Evolutionary conservation across 2,329 filamentous ascomycete genomes (phyloP).

Genomic region (Penicillium sp.): DNA sequence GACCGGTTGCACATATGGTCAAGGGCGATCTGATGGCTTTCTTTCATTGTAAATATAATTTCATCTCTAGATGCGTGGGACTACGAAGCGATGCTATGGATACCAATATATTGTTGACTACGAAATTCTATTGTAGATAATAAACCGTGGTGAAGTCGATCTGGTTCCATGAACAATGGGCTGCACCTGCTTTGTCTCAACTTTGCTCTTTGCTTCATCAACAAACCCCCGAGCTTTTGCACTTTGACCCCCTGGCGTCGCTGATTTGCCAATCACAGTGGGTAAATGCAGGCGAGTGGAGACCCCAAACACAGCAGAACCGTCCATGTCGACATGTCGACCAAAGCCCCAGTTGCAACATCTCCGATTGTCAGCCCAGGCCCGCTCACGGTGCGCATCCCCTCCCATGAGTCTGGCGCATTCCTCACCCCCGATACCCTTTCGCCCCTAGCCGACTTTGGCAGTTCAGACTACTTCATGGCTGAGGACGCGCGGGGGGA

Average conservation of each 20-base stretch:
- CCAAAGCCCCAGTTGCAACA: constrained; percentile 18
- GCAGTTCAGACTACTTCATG: constrained; percentile 27
- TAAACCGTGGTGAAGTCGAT: too few relatives aligned
- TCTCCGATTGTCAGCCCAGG: constrained; percentile 20
- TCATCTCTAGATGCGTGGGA: constrained; percentile 12
- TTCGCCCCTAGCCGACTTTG: constrained; percentile 27
- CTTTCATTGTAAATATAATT: constrained; percentile 7
- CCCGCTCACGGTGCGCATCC: constrained; percentile 19
- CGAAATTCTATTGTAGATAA: not conserved
- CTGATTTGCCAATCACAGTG: constrained; percentile 18
- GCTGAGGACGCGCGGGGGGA: constrained; percentile 27
- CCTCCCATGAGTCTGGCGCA: constrained; percentile 30
- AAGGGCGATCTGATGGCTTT: constrained; percentile 7
- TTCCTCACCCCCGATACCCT: constrained; percentile 32
- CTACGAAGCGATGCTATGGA: constrained; percentile 26
- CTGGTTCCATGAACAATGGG: too few relatives aligned
- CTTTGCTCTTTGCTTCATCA: too few relatives aligned
- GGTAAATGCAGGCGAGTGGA: constrained; percentile 20
- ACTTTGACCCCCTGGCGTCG: too few relatives aligned
- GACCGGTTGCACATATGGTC: constrained; percentile 8
- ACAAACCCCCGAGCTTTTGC: too few relatives aligned
- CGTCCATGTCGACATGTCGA: constrained; percentile 32
- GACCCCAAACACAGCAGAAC: constrained; percentile 27
- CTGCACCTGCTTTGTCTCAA: not conserved
- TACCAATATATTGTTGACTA: constrained; percentile 19